Evolutionary conservation across 2,329 filamentous ascomycete species (phyloP).

Genomic region (Ophiostoma novo-ulmi): DNA sequence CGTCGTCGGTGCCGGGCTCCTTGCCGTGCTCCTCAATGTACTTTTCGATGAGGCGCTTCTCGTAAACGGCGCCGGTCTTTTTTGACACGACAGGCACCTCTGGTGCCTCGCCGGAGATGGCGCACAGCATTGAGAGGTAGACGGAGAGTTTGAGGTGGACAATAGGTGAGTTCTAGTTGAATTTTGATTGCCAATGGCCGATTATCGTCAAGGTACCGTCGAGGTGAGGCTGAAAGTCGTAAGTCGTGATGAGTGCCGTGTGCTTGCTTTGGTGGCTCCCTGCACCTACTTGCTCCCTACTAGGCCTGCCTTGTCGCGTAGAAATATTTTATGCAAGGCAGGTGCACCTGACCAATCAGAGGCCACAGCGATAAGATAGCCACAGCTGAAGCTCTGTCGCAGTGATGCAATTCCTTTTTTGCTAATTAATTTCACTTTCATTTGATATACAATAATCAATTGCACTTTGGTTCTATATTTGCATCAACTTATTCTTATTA

Average conservation of each 20-base stretch:
- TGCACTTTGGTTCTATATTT: neutral
- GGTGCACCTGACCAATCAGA: conserved; percentile 23
- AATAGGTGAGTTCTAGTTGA: neutral
- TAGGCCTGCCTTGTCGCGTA: conserved; percentile 18
- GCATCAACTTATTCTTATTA: neutral
- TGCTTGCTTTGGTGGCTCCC: conserved; percentile 12
- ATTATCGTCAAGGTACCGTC: neutral
- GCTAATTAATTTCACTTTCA: neutral
- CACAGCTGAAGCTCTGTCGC: neutral
- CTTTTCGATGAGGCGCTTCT: conserved; percentile 90
- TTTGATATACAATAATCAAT: neutral
- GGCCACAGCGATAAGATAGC: conserved; percentile 24
- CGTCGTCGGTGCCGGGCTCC: conserved; percentile 84
- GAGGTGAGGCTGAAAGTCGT: conserved; percentile 1
- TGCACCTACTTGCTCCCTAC: conserved; percentile 16
- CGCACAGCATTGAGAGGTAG: conserved; percentile 32
- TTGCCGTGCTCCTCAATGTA: conserved; percentile 88
- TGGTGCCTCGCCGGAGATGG: conserved; percentile 86
- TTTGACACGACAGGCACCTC: conserved; percentile 91
- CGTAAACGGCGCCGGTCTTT: conserved; percentile 84
- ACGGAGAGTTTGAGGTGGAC: neutral
- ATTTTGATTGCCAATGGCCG: neutral
- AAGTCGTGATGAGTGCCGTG: conserved; percentile 8
- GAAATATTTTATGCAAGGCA: conserved; percentile 25
- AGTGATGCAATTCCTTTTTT: neutral